A percentile compares a stretch with the other conserved stretches of the same genome.
Conservation (phyloP, 441 rosid genomes). For the Cnidoscolus chayamansa region DNA sequence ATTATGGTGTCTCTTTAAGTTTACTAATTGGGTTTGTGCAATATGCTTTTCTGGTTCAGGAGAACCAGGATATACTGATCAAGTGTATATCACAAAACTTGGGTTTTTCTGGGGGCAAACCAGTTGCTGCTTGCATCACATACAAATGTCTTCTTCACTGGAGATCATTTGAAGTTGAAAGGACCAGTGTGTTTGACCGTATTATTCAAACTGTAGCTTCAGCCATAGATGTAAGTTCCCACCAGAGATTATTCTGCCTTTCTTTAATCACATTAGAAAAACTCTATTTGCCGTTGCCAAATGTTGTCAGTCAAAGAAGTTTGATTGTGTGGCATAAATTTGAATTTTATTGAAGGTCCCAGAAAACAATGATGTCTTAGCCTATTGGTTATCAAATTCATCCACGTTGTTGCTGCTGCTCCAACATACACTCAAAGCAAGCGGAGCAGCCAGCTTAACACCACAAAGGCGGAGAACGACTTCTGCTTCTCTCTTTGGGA, state of each 20-base stretch:
- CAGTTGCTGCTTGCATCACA: slow-evolving; percentile 94
- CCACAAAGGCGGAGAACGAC: slow-evolving; percentile 93
- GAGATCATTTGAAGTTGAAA: slow-evolving; percentile 99
- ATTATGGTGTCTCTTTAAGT: slow-evolving; percentile 8
- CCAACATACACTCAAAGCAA: slow-evolving; percentile 98
- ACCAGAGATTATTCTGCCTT: not conserved
- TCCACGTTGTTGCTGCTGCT: slow-evolving; percentile 86
- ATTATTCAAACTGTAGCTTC: slow-evolving; percentile 95
- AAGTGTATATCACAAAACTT: slow-evolving; percentile 90
- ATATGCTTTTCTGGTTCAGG: slow-evolving; percentile 49
- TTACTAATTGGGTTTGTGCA: slow-evolving; percentile 16
- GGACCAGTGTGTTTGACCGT: slow-evolving; percentile 95
- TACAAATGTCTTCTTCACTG: slow-evolving; percentile 98
- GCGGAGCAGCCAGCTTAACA: slow-evolving; percentile 96
- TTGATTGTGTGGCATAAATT: slow-evolving; percentile 25
- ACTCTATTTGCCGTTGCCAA: slow-evolving; percentile 12
- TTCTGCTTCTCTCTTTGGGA: slow-evolving; percentile 94
- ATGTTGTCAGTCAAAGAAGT: slow-evolving; percentile 20
- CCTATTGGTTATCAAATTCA: slow-evolving; percentile 97
- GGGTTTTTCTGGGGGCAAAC: slow-evolving; percentile 88
- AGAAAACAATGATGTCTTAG: slow-evolving; percentile 76
- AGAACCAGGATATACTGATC: slow-evolving; percentile 91
- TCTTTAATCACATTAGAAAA: not conserved
- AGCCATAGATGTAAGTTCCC: slow-evolving; percentile 67
- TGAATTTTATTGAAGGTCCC: slow-evolving; percentile 56